Base-by-base conservation (phyloP, 768 basidiomycete genomes). In the Floccularia luteovirens region DNA sequence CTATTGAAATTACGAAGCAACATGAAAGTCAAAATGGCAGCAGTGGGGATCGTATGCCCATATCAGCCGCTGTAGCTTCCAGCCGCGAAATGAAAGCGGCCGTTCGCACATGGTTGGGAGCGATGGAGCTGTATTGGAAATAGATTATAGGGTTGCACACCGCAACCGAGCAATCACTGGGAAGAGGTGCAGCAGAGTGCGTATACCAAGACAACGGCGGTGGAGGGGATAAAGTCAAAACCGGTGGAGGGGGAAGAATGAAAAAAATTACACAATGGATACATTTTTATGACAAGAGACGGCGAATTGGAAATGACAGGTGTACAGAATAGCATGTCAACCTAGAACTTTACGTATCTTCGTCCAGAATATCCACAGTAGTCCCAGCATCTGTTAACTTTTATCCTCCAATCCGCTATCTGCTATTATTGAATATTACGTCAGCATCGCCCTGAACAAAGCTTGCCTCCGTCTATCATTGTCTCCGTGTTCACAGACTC, bases 171-270 rank as follows among this genome's bases (percentile, higher is more conserved):
- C n/a, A n/a, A n/a, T n/a, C n/a, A n/a, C n/a, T n/a, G n/a, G n/a
- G n/a, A n/a, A n/a, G n/a, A n/a, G n/a, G n/a, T n/a, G n/a, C n/a
- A n/a, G n/a, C n/a, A n/a, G 13, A 12, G 21, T 11, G 23, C 38
- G 22, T 31, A 17, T 36, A 43, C 37, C 37, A 38, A 31, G 39
- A 43, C 30, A 20, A n/a, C 35, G 36, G 41, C 31, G 42, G 36
- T 38, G 42, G 36, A 28, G 42, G 42, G 2, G 39, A 40, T 40
- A 40, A 38, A 38, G 24, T 22, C 36, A 38, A 40, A 22, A 21
- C 39, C 39, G 39, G 39, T 21, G 19, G 31, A 12, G 30, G 28
- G 17, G 30, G 28, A 12, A 14, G 28, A 22, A 3, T 25, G 28
- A 22, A 14, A 5, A 17, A 31, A n/a, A 4, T 17, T 31, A 5